Percentiles rank a stretch among this genome's conserved stretches.
phyloP scores from a whole-genome alignment of 2,329 filamentous ascomycete species.

The Fusarium praegraminearum region DNA sequence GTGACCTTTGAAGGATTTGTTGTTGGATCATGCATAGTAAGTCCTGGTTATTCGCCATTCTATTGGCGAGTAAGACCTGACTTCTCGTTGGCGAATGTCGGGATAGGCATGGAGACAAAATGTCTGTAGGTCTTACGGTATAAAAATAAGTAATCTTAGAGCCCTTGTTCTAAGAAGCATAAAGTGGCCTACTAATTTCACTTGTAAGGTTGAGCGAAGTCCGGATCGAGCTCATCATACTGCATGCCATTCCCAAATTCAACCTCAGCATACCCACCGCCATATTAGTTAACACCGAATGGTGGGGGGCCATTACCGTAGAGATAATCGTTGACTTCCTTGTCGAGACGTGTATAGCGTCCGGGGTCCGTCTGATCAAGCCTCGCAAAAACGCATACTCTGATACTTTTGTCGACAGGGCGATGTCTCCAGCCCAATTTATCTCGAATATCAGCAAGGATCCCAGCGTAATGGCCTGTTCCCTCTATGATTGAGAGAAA shows the following conservation, averaged over 20 bases:
- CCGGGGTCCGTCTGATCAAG: not conserved
- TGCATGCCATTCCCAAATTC: not conserved
- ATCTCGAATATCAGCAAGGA: not conserved
- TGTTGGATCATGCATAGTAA: not conserved
- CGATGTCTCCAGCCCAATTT: not conserved
- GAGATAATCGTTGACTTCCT: slow-evolving; percentile 12
- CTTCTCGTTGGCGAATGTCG: not conserved
- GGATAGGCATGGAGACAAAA: not conserved
- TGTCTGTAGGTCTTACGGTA: too few species aligned
- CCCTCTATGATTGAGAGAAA: not conserved
- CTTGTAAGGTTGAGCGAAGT: not conserved
- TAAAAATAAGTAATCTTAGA: too few species aligned
- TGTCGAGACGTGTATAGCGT: slow-evolving; percentile 7
- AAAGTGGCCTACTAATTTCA: too few species aligned
- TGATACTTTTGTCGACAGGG: not conserved
- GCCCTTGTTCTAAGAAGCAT: too few species aligned
- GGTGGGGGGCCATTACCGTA: not conserved
- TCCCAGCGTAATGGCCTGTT: not conserved
- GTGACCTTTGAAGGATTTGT: not conserved
- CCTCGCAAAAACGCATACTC: not conserved
- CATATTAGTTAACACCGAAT: not conserved
- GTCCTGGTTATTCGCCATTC: not conserved
- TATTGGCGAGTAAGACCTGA: not conserved
- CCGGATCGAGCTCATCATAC: not conserved
- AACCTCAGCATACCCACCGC: not conserved